A percentile compares a stretch with the other conserved stretches of the same genome.
These are phyloP conservation scores for Geosmithia putterillii DNA, from an alignment of 2,329 filamentous ascomycete species.

Conservation along the genomic window DNA sequence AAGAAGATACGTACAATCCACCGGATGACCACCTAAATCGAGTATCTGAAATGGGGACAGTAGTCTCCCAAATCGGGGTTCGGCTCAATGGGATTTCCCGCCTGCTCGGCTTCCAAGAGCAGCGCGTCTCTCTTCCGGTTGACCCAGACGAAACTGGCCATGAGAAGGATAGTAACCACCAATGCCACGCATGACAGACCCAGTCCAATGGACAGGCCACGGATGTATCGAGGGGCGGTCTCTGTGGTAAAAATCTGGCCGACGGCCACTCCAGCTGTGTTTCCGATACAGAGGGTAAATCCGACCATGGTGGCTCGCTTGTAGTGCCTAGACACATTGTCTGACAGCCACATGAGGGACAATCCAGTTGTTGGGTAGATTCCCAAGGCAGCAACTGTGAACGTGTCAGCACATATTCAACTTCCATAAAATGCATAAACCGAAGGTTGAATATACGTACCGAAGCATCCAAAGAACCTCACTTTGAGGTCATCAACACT, in stretches of 20 bases:
- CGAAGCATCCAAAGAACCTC: conserved; percentile 9
- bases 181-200: conserved; percentile 12
- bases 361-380: conserved; percentile 19
- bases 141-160: conserved; percentile 11
- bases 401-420: neutral
- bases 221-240: conserved; percentile 13
- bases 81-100: conserved; percentile 8
- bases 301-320: conserved; percentile 32
- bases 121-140: conserved; percentile 12
- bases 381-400: conserved; percentile 8
- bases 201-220: conserved; percentile 12
- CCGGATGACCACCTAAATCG: conserved; percentile 1
- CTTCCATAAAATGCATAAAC: neutral
- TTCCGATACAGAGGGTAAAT: conserved; percentile 31
- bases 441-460: neutral
- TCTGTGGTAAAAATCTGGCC: conserved; percentile 26
- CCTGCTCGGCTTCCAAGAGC: conserved; percentile 9
- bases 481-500: conserved; percentile 14
- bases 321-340: conserved; percentile 32
- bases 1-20: neutral
- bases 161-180: conserved; percentile 9
- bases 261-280: conserved; percentile 33
- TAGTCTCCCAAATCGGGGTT: conserved; percentile 13
- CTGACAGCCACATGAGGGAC: conserved; percentile 33
- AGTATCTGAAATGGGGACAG: conserved; percentile 13